A percentile compares a stretch with the other conserved stretches of the same genome.
Conservation (phyloP, 441 rosid species). For the Jatropha multifida region DNA sequence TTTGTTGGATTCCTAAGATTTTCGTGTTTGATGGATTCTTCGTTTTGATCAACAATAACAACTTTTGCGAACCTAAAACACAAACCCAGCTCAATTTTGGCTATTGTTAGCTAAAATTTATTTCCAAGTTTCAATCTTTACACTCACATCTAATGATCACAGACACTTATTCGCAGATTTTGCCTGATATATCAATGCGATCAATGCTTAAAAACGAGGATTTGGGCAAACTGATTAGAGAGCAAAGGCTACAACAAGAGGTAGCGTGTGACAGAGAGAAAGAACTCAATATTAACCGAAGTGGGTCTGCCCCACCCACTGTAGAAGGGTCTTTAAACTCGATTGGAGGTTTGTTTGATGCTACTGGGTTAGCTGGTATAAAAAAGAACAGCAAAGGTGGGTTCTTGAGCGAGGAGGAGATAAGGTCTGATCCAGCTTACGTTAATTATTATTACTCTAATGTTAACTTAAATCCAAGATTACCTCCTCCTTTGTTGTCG, state of each 20-base stretch:
- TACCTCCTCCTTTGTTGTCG: constrained; percentile 93
- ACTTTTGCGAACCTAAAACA: constrained; percentile 17
- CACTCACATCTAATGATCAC: constrained; percentile 39
- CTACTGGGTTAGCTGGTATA: constrained; percentile 33
- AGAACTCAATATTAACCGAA: constrained; percentile 81
- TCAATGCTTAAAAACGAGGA: constrained; percentile 58
- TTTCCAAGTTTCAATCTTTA: constrained; percentile 28
- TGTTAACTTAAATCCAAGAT: constrained; percentile 89
- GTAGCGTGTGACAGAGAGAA: constrained; percentile 43
- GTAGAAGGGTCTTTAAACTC: constrained; percentile 86
- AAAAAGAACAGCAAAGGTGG: constrained; percentile 41
- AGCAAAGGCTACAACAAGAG: constrained; percentile 43
- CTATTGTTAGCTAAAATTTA: constrained; percentile 18
- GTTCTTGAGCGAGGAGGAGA: constrained; percentile 60
- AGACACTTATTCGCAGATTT: constrained; percentile 48
- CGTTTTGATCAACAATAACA: constrained; percentile 26
- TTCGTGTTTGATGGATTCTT: constrained; percentile 18
- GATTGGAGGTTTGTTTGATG: constrained; percentile 63
- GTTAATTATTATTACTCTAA: constrained; percentile 73
- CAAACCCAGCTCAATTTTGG: constrained; percentile 16
- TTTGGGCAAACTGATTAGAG: constrained; percentile 45
- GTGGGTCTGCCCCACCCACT: constrained; percentile 98
- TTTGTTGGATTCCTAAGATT: not conserved
- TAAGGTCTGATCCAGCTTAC: constrained; percentile 92
- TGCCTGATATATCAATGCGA: constrained; percentile 52